Evolutionary conservation across 352 stramenopile species (phyloP), one percentile per base, ranked within the genome.

Genomic region (Salisapilia sapeloensis): DNA sequence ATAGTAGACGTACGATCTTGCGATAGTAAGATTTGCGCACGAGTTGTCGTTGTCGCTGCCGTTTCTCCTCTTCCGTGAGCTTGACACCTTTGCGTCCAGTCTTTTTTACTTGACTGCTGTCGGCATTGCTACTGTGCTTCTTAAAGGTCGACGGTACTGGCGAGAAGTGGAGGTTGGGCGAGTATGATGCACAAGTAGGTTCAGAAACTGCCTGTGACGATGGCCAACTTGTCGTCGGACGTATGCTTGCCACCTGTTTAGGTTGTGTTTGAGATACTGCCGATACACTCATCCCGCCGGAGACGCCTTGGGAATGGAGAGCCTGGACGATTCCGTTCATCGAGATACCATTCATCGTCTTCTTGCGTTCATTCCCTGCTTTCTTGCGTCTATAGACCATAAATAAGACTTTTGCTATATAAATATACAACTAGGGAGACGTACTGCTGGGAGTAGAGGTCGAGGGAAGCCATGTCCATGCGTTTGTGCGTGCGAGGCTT

Each of bases 1-100:
- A 9, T 16, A 7, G 15, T 35, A 43, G 15, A 66, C 58, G 40
- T 63, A 78, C 65, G 33, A 81, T 70, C 44, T 81, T 81, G 35
- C 65, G 61, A 47, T 81, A 78, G 48, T 81, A 81, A 21, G 61
- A 81, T 8, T 48, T 48, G 32, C 76, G 77, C 28, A 81, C 65
- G 24, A 81, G 52, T 51, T 65, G 46, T 23, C 65, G 54, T 45
- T 81, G 65, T 50, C 78, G 77, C 24, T 65, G 54, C 37, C 61
- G 51, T 45, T 81, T 81, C 38, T 78, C 56, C 15, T 47, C 60
- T 25, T 76, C 53, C 0, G 50, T 64, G 16, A 71, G 40, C 10
- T 48, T 60, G 18, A 67, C 24, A n/a, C n/a, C 24, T 28, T 28
- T n/a, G 9, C 24, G 24, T 9, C 24, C 9, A n/a, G 9, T 28